Evolutionary conservation across 78 protist species (phyloP).

Genomic region (Cavenderia fasciculata): DNA sequence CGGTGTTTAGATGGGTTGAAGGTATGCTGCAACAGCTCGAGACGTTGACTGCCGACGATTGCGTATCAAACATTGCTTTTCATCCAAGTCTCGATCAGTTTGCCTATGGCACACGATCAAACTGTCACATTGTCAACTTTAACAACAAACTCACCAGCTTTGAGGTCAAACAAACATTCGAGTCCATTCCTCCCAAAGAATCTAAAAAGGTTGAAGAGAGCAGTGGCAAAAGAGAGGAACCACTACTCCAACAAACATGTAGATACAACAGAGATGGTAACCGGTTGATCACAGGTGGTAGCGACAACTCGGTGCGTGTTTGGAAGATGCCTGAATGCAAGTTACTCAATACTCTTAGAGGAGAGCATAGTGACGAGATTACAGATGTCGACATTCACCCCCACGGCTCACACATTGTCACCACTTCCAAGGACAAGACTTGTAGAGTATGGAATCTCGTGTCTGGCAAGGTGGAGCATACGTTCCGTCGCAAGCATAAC

Average conservation of each 20-base stretch:
- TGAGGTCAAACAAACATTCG: no score
- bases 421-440: constrained; percentile 33
- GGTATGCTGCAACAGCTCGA: not conserved
- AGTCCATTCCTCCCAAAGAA: no score
- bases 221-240: no score
- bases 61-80: constrained; percentile 16
- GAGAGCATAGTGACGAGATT: constrained; percentile 17
- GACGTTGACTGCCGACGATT: not conserved
- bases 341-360: not conserved
- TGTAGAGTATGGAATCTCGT: constrained; percentile 36
- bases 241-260: no score
- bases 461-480: constrained; percentile 28
- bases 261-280: constrained; percentile 12
- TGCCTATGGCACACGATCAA: not conserved
- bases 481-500: not conserved
- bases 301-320: not conserved
- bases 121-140: not conserved
- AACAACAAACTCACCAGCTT: no score
- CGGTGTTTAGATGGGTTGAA: constrained; percentile 20
- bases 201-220: no score
- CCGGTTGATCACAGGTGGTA: constrained; percentile 14
- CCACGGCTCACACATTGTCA: constrained; percentile 2
- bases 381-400: constrained; percentile 24
- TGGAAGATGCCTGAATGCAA: constrained; percentile 1
- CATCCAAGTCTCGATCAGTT: not conserved